Conservation (phyloP, 2,329 filamentous ascomycete genomes). For the Colletotrichum aenigma region DNA sequence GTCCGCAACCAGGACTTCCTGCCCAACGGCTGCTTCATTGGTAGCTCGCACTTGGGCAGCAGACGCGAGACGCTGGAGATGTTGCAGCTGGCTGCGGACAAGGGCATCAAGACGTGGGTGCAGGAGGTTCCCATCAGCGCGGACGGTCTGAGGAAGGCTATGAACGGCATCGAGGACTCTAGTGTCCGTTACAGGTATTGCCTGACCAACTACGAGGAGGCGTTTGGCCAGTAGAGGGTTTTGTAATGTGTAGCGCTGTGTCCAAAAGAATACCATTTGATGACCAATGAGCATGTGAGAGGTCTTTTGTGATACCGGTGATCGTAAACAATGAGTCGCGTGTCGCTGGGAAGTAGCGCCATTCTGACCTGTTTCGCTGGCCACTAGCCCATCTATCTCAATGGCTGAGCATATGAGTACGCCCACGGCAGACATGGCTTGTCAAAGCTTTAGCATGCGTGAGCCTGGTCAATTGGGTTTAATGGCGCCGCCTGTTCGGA, state of each 20-base stretch:
- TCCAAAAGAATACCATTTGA: slow-evolving; percentile 5
- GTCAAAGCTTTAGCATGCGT: neutral
- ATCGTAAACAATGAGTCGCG: too few species aligned
- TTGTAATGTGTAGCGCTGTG: neutral
- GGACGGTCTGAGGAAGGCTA: slow-evolving; percentile 71
- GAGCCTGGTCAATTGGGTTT: neutral
- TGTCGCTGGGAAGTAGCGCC: too few species aligned
- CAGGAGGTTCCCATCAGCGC: slow-evolving; percentile 76
- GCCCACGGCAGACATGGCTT: too few species aligned
- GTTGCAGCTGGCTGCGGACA: slow-evolving; percentile 73
- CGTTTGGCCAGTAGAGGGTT: slow-evolving; percentile 55
- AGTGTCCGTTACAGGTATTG: slow-evolving; percentile 79
- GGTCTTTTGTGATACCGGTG: too few species aligned
- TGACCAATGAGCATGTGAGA: neutral
- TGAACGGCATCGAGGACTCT: slow-evolving; percentile 71
- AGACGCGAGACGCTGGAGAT: slow-evolving; percentile 74
- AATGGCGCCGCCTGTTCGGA: neutral
- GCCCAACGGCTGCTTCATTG: slow-evolving; percentile 75
- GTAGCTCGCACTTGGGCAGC: slow-evolving; percentile 73
- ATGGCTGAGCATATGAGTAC: too few species aligned
- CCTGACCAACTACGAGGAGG: slow-evolving; percentile 72
- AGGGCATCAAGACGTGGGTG: slow-evolving; percentile 73
- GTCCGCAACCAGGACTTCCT: slow-evolving; percentile 79
- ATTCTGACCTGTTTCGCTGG: too few species aligned
- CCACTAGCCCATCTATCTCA: too few species aligned